phyloP scores from a whole-genome alignment of 2,329 filamentous ascomycete species.

The Didymella pinodella region DNA sequence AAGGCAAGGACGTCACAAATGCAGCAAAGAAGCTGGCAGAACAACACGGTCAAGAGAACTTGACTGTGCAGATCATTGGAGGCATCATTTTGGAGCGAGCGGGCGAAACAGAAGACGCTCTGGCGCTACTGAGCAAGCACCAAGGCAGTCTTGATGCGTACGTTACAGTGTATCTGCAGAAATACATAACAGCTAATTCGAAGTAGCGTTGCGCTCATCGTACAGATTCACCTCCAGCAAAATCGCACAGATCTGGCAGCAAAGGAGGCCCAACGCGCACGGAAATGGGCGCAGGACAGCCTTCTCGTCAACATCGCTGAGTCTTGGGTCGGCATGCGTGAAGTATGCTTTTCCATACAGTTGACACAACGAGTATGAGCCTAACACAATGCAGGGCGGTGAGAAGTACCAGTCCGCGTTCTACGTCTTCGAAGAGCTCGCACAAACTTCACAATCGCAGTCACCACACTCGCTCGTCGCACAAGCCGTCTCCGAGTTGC shows the following conservation, averaged over 20 bases:
- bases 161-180: slow-evolving; percentile 11
- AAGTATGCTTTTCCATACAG: slow-evolving; percentile 63
- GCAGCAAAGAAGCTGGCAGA: slow-evolving; percentile 75
- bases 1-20: slow-evolving; percentile 55
- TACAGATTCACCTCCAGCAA: slow-evolving; percentile 90
- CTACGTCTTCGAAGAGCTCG: slow-evolving; percentile 97
- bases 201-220: slow-evolving; percentile 78
- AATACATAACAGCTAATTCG: slow-evolving; percentile 8
- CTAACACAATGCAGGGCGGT: slow-evolving; percentile 70
- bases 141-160: slow-evolving; percentile 82
- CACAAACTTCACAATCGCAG: slow-evolving; percentile 82
- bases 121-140: slow-evolving; percentile 80
- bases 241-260: slow-evolving; percentile 89
- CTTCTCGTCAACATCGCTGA: slow-evolving; percentile 93
- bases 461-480: slow-evolving; percentile 79
- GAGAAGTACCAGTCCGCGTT: slow-evolving; percentile 97
- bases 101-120: slow-evolving; percentile 84
- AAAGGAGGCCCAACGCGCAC: slow-evolving; percentile 86
- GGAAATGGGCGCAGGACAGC: slow-evolving; percentile 94
- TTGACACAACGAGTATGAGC: background rate
- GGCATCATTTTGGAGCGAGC: slow-evolving; percentile 83
- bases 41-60: slow-evolving; percentile 71
- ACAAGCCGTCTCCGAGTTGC: slow-evolving; percentile 90
- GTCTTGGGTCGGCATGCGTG: slow-evolving; percentile 88
- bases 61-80: slow-evolving; percentile 79